These are phyloP conservation scores for Cetradonia linearis DNA, from an alignment of 495 filamentous ascomycete genomes.

Conservation along the genomic window DNA sequence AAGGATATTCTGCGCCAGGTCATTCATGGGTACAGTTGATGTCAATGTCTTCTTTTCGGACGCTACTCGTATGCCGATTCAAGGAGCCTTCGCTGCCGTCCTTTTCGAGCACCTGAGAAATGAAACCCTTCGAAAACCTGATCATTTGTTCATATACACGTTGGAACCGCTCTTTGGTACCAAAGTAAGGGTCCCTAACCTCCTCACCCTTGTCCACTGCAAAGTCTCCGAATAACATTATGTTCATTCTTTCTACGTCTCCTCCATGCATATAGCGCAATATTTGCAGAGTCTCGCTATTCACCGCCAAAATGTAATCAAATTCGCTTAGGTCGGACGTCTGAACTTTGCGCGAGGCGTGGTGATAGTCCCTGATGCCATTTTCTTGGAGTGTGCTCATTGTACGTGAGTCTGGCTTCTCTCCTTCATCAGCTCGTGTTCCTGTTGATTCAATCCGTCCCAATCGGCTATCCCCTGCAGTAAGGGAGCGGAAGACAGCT, in stretches of 20 bases:
- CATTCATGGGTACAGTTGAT: fast-evolving
- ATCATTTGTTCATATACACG: slow-evolving; percentile 72
- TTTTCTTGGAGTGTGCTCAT: slow-evolving; percentile 66
- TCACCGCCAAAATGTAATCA: slow-evolving; percentile 93
- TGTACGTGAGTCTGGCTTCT: slow-evolving; percentile 69
- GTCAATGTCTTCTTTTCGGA: background rate
- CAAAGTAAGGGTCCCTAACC: slow-evolving; percentile 86
- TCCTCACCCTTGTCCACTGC: slow-evolving; percentile 54
- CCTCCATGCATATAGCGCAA: slow-evolving; percentile 35
- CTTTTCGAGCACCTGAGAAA: slow-evolving; percentile 34
- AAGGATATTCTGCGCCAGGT: no score
- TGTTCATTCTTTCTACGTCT: slow-evolving; percentile 39
- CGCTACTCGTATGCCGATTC: background rate
- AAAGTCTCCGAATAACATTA: slow-evolving; percentile 82
- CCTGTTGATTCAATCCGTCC: slow-evolving; percentile 76
- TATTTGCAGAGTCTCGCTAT: slow-evolving; percentile 62
- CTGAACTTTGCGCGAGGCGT: slow-evolving; percentile 65
- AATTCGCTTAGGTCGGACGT: slow-evolving; percentile 69
- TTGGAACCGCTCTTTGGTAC: slow-evolving; percentile 68
- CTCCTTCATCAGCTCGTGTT: slow-evolving; percentile 52
- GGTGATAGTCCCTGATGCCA: slow-evolving; percentile 64
- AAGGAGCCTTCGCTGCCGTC: background rate
- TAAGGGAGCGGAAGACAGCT: slow-evolving; percentile 71
- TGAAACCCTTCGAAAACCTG: slow-evolving; percentile 67
- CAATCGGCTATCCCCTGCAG: slow-evolving; percentile 51